Percentiles rank a stretch among this genome's conserved stretches.
Conservation (phyloP, 2,329 filamentous ascomycete species). For the Nemania diffusa region DNA sequence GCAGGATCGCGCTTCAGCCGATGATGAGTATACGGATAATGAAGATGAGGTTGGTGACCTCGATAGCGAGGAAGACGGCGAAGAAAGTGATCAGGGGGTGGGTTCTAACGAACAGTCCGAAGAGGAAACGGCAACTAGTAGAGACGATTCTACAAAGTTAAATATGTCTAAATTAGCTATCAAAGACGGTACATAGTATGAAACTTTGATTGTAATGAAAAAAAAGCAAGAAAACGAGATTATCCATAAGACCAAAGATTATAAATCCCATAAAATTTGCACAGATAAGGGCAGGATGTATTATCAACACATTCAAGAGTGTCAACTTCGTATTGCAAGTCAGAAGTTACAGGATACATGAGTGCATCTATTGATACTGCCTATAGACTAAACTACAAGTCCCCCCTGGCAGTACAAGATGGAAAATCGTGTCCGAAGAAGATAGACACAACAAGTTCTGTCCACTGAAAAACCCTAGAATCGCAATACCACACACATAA, state of each 20-base stretch:
- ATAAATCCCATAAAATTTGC: background rate
- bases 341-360: conserved; percentile 26
- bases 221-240: conserved; percentile 1
- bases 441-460: conserved; percentile 43
- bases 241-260: background rate
- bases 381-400: conserved; percentile 46
- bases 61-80: conserved; percentile 45
- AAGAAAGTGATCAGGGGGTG: conserved; percentile 44
- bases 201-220: conserved; percentile 14
- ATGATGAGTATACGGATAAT: conserved; percentile 48
- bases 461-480: conserved; percentile 39
- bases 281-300: background rate
- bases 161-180: conserved; percentile 43
- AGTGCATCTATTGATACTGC: conserved; percentile 44
- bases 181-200: conserved; percentile 41
- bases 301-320: background rate
- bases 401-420: conserved; percentile 42
- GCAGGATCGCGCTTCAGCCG: conserved; percentile 51
- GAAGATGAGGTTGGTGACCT: conserved; percentile 50
- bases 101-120: conserved; percentile 22
- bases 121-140: conserved; percentile 6
- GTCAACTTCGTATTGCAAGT: background rate
- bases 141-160: conserved; percentile 24
- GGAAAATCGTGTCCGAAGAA: conserved; percentile 45
- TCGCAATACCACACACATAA: conserved; percentile 42